Evolutionary conservation across 2,329 filamentous ascomycete genomes (phyloP).

Genomic region (Dothistroma pini): DNA sequence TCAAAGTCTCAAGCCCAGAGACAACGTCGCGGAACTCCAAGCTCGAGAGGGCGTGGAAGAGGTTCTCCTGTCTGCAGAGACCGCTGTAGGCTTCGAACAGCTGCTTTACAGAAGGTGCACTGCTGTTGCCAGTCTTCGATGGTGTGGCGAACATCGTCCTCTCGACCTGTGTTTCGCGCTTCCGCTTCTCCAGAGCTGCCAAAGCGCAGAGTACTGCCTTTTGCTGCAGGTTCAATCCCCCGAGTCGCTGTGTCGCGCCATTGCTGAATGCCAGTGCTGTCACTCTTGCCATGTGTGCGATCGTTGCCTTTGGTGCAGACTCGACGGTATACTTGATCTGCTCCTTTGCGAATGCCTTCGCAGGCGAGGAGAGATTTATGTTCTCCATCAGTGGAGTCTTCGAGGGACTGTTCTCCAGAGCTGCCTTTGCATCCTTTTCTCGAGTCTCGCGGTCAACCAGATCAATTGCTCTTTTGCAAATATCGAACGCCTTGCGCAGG

Average conservation of each 20-base stretch:
- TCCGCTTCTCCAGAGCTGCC: constrained; percentile 77
- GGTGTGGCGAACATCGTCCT: constrained; percentile 38
- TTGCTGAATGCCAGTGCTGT: constrained; percentile 88
- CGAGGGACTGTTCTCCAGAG: constrained; percentile 56
- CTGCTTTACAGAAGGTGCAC: constrained; percentile 75
- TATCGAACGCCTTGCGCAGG: constrained; percentile 90
- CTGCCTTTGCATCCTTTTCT: constrained; percentile 63
- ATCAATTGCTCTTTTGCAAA: constrained; percentile 85
- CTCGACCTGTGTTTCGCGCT: constrained; percentile 44
- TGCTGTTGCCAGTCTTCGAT: constrained; percentile 35
- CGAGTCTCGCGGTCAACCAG: constrained; percentile 81
- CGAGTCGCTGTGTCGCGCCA: constrained; percentile 77
- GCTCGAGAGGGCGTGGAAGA: constrained; percentile 81
- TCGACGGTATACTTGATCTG: constrained; percentile 58
- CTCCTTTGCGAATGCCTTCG: constrained; percentile 42
- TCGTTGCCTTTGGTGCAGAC: constrained; percentile 82
- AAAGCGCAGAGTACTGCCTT: constrained; percentile 91
- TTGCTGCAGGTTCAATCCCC: constrained; percentile 88
- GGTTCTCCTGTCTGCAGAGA: constrained; percentile 81
- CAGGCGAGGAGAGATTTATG: constrained; percentile 62
- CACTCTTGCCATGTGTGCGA: constrained; percentile 86
- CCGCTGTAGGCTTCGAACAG: constrained; percentile 79
- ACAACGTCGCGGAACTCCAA: constrained; percentile 95
- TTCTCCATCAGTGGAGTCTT: constrained; percentile 80
- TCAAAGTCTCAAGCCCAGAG: constrained; percentile 81